Evolutionary conservation across 257 asterid species (phyloP).

Genomic region (Nicotiana benthamiana): DNA sequence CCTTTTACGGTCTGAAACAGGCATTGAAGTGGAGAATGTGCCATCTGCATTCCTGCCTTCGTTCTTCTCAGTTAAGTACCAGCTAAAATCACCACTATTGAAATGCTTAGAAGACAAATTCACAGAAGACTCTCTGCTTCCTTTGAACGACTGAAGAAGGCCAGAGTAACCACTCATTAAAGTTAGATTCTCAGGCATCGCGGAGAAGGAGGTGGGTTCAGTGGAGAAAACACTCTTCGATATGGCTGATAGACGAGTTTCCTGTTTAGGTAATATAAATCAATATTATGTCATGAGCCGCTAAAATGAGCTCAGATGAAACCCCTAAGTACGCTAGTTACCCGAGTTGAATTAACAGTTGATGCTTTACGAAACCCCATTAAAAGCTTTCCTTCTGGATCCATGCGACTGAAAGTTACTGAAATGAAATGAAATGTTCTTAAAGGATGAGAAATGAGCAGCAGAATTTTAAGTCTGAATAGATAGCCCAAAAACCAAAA

Average conservation of each 20-base stretch:
- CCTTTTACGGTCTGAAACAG: slow-evolving; percentile 63
- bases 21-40: slow-evolving; percentile 32
- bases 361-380: slow-evolving; percentile 98
- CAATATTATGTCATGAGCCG: background rate
- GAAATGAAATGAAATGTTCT: slow-evolving; percentile 32
- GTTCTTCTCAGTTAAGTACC: slow-evolving; percentile 33
- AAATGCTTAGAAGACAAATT: slow-evolving; percentile 38
- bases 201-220: slow-evolving; percentile 48
- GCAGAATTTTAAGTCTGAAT: background rate
- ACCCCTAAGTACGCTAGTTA: slow-evolving; percentile 14
- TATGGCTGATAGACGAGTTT: slow-evolving; percentile 35
- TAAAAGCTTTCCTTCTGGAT: slow-evolving; percentile 88
- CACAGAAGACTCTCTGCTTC: slow-evolving; percentile 42
- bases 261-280: background rate
- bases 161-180: slow-evolving; percentile 58
- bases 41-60: slow-evolving; percentile 36
- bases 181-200: slow-evolving; percentile 48
- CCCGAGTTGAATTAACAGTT: slow-evolving; percentile 40
- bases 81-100: slow-evolving; percentile 32
- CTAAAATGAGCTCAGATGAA: background rate
- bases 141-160: slow-evolving; percentile 58
- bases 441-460: slow-evolving; percentile 12
- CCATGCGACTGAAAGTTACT: slow-evolving; percentile 98
- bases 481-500: background rate
- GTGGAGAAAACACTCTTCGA: slow-evolving; percentile 42